phyloP scores from a whole-genome alignment of 2,329 filamentous ascomycete genomes.

The Xylariaceae sp. region DNA sequence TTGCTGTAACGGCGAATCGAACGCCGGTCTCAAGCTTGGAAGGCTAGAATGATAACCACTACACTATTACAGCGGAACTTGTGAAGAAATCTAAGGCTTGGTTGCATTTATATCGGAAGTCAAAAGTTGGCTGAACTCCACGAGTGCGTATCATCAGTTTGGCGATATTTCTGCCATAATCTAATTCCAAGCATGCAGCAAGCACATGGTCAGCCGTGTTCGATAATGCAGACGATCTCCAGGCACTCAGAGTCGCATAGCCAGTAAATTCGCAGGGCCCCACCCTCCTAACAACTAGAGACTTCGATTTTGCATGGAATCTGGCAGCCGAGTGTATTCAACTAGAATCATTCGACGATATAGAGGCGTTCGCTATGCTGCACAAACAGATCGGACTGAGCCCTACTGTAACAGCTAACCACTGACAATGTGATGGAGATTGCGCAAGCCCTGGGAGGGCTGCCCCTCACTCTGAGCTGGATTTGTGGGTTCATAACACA shows the following conservation, averaged over 20 bases:
- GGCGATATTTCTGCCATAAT: background rate
- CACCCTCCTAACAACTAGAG: constrained; percentile 24
- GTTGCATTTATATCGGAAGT: constrained; percentile 32
- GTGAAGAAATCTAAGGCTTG: constrained; percentile 28
- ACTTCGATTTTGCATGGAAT: constrained; percentile 17
- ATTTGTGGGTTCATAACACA: constrained; percentile 40
- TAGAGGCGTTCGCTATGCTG: constrained; percentile 32
- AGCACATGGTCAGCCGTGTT: constrained; percentile 36
- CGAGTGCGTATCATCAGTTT: constrained; percentile 16
- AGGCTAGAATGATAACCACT: constrained; percentile 29
- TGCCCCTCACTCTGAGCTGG: constrained; percentile 40
- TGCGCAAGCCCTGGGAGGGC: constrained; percentile 32
- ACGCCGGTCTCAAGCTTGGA: constrained; percentile 35
- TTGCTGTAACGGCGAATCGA: no score
- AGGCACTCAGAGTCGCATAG: constrained; percentile 34
- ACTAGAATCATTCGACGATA: constrained; percentile 16
- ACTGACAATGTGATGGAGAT: constrained; percentile 28
- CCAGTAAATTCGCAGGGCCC: constrained; percentile 27
- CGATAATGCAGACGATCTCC: constrained; percentile 40
- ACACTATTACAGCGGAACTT: constrained; percentile 30
- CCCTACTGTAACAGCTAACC: constrained; percentile 22
- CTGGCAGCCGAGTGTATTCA: constrained; percentile 7
- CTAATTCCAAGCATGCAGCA: constrained; percentile 1
- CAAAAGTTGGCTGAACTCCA: constrained; percentile 36
- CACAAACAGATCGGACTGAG: constrained; percentile 34